Conservation (phyloP, 2,329 filamentous ascomycete genomes). For the Dactylellina haptotyla region DNA sequence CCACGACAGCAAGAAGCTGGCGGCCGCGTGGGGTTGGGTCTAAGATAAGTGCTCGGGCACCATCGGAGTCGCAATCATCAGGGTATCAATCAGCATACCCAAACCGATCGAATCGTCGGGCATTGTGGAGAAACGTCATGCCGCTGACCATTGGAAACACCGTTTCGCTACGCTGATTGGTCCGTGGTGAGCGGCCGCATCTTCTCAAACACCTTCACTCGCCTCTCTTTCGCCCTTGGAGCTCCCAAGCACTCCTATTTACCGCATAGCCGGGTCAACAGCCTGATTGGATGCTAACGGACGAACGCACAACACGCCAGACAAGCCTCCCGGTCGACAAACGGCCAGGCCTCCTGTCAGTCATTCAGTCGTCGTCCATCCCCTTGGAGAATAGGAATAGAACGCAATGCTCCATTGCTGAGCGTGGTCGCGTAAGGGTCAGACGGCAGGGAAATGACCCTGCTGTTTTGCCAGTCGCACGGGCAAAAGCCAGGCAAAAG, state of each 20-base stretch:
- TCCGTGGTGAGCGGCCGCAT: slow-evolving; percentile 23
- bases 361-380: not conserved
- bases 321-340: slow-evolving; percentile 11
- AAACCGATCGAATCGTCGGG: slow-evolving; percentile 21
- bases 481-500: not conserved
- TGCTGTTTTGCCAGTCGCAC: slow-evolving; percentile 46
- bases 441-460: slow-evolving; percentile 50
- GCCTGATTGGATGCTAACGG: slow-evolving; percentile 52
- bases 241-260: slow-evolving; percentile 32
- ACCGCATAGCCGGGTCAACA: slow-evolving; percentile 51
- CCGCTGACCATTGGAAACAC: slow-evolving; percentile 22
- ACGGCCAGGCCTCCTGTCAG: slow-evolving; percentile 27
- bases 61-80: slow-evolving; percentile 34
- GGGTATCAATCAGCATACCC: slow-evolving; percentile 19
- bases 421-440: slow-evolving; percentile 34
- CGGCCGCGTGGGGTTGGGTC: slow-evolving; percentile 10
- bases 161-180: slow-evolving; percentile 38
- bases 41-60: slow-evolving; percentile 35
- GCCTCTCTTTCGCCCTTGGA: not conserved
- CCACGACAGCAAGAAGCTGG: slow-evolving; percentile 36
- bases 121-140: slow-evolving; percentile 8
- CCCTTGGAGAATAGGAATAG: slow-evolving; percentile 5
- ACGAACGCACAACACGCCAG: slow-evolving; percentile 8
- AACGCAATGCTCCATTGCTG: slow-evolving; percentile 15
- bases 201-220: slow-evolving; percentile 50